Base-by-base conservation (phyloP, 164 flowering plant genomes). In the Akebia trifoliata region DNA sequence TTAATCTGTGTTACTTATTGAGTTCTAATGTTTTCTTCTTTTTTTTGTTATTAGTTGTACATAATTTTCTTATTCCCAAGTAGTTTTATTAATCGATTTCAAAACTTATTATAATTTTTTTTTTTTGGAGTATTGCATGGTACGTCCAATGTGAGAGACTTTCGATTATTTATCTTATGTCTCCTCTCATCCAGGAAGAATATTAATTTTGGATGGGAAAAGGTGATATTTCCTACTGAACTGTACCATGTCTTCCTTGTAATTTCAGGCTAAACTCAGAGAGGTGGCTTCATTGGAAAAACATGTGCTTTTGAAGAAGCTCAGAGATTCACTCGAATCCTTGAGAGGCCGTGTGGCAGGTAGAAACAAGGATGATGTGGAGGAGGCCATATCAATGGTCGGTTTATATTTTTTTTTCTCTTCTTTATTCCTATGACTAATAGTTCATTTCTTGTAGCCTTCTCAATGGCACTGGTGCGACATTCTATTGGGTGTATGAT, bases 371-470 rank as follows among this genome's bases (percentile, higher is more conserved):
- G 97, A 90, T 62, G 95, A 85, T 63, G 91, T 90, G 6, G 97
- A 84, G 74, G 86, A 90, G 65, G 96, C 99, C 52, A 85, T 94
- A 40, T 70, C 97, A 38, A 86, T 94, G 96, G 99, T 94, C 50
- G 54, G 84, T 68, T 56, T 46, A 61, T 56, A 44, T 8, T 40
- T 46, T 37, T n/a, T 34, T n/a, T 14, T 37, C 37, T 50, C 0
- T 47, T 54, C 8, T 46, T 32, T 57, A 38, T n/a, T n/a, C n/a
- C n/a, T n/a, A n/a, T n/a, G n/a, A n/a, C n/a, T n/a, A n/a, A n/a
- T n/a, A n/a, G n/a, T n/a, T n/a, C n/a, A n/a, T n/a, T n/a, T n/a
- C n/a, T n/a, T n/a, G n/a, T n/a, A n/a, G n/a, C n/a, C n/a, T n/a
- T n/a, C n/a, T n/a, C n/a, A n/a, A n/a, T n/a, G n/a, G n/a, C n/a